A percentile compares a stretch with the other conserved stretches of the same genome.
Evolutionary conservation across 805 yeast species (phyloP).

Genomic region (Ogataea minuta): DNA sequence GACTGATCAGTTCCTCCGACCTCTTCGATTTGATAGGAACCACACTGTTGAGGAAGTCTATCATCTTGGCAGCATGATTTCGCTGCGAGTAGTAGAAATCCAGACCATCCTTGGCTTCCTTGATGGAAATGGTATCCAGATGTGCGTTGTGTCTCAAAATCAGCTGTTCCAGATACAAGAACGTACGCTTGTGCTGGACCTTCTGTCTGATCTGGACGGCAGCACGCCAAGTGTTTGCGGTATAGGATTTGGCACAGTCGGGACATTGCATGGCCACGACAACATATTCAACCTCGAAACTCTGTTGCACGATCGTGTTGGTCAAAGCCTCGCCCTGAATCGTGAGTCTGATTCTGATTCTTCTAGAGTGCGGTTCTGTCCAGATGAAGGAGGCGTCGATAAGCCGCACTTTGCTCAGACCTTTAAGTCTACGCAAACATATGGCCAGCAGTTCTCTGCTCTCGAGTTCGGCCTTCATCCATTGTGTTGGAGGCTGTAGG

Average conservation of each 20-base stretch:
- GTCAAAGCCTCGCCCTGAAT: slow-evolving; percentile 97
- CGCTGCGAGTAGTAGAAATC: slow-evolving; percentile 89
- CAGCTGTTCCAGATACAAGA: slow-evolving; percentile 91
- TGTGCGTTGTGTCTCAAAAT: slow-evolving; percentile 92
- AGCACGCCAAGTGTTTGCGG: slow-evolving; percentile 98
- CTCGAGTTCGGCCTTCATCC: slow-evolving; percentile 90
- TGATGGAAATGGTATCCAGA: slow-evolving; percentile 87
- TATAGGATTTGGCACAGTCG: slow-evolving; percentile 96
- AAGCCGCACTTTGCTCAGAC: slow-evolving; percentile 79
- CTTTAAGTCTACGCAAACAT: slow-evolving; percentile 83
- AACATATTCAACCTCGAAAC: slow-evolving; percentile 89
- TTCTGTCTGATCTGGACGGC: slow-evolving; percentile 97
- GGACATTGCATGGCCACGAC: slow-evolving; percentile 97
- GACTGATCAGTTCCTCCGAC: slow-evolving; percentile 88
- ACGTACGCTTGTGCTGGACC: slow-evolving; percentile 95
- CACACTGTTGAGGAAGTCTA: slow-evolving; percentile 82
- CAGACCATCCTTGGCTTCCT: slow-evolving; percentile 90
- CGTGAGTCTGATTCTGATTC: slow-evolving; percentile 85
- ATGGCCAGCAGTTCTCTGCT: slow-evolving; percentile 90
- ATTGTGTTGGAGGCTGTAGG: slow-evolving; percentile 90
- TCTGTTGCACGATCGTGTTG: slow-evolving; percentile 89
- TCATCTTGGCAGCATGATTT: slow-evolving; percentile 91
- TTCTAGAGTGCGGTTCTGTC: slow-evolving; percentile 99
- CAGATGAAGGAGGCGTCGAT: slow-evolving; percentile 94
- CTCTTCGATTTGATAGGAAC: slow-evolving; percentile 81